phyloP scores from a whole-genome alignment of 2,329 filamentous ascomycete species.

The Nemania serpens region DNA sequence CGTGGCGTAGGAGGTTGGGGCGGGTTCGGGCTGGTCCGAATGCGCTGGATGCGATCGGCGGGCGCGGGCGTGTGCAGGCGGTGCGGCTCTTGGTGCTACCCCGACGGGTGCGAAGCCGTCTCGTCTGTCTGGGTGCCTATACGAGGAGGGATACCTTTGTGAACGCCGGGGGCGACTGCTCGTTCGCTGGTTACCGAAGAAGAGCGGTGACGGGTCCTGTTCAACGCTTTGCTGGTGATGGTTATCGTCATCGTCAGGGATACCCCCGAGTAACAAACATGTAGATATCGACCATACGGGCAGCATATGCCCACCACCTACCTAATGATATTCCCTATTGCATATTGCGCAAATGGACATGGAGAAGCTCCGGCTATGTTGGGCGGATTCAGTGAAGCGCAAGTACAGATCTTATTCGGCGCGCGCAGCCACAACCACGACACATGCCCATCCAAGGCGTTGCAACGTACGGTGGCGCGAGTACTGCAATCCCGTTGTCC shows the following conservation, averaged over 20 bases:
- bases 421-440: too few species aligned
- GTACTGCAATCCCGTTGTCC: constrained; percentile 1
- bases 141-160: constrained; percentile 19
- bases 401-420: too few species aligned
- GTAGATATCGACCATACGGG: neutral
- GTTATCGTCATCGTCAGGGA: neutral
- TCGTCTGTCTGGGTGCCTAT: constrained; percentile 18
- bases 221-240: neutral
- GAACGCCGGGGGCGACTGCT: neutral
- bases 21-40: constrained; percentile 7
- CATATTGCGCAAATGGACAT: neutral
- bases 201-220: neutral
- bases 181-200: constrained; percentile 2
- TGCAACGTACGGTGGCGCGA: neutral
- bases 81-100: constrained; percentile 22
- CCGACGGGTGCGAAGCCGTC: constrained; percentile 13
- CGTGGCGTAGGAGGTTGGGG: constrained; percentile 32
- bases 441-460: neutral
- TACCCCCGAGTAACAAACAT: neutral
- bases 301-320: neutral
- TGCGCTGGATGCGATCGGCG: neutral
- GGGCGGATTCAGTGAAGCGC: too few species aligned
- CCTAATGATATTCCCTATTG: constrained; percentile 3
- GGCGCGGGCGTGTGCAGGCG: constrained; percentile 20
- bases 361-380: neutral